Evolutionary conservation across 495 filamentous ascomycete genomes (phyloP), one percentile per base, ranked within the genome.

Genomic region (Cryomyces minteri): DNA sequence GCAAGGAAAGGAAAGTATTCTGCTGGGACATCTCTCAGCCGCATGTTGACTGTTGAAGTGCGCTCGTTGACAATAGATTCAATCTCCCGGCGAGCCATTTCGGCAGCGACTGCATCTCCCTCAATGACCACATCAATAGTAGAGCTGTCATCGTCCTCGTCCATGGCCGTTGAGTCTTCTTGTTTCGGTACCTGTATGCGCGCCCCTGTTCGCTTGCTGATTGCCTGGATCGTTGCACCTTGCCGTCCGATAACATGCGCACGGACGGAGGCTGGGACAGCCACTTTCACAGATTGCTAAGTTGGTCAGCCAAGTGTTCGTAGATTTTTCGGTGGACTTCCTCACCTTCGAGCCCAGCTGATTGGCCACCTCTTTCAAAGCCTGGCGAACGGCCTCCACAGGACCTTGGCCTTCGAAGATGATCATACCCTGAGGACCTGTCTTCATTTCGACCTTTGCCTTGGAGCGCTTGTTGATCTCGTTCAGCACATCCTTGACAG

Each of bases 1-100:
- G 83, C 80, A 58, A 99, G 82, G 67, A 96, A 96, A 10, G 88
- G 92, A 63, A 86, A 99, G 59, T 84, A 92, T 58, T 94, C 85
- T 14, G 88, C 77, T 3, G 88, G 88, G 47, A 95, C 79, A 11
- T 79, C 72, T 59, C 77, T 80, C 48, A 98, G 59, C 33, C 77
- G 76, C 31, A 84, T 61, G 61, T 70, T 88, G 56, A 88, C 78
- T 53, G 76, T 85, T 12, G 85, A 80, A 12, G 80, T 78, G 29
- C 82, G 79, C 61, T 94, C 87, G 53, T 80, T 80, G 25, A 83
- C 83, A 56, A 95, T 94, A 44, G 72, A 72, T 52, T 80, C 71
- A 47, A 99, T 86, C 44, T 79, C 77, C n/a, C 77, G 73, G 40
- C 76, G 72, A 36, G 92, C 90, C 61, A 86, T 71, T 44, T 79